Evolutionary conservation across 495 filamentous ascomycete genomes (phyloP), one percentile per base, ranked within the genome.

Genomic region (Haplographium delicatum): DNA sequence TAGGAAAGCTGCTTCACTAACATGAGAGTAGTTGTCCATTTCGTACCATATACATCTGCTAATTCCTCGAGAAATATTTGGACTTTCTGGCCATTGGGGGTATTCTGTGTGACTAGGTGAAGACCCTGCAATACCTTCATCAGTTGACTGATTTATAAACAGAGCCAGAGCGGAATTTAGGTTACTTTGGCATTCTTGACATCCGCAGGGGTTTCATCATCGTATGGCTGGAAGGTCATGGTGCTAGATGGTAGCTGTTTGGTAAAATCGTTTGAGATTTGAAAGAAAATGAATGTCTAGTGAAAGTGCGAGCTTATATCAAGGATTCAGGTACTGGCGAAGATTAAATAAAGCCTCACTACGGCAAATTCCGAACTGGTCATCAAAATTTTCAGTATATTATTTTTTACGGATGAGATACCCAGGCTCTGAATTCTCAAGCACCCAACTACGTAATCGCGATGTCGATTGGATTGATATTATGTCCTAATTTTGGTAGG

Each of bases 1-100:
- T 20, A 35, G 13, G 35, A 34, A 15, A 26, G 28, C n/a, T 13
- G 26, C 3, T 35, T 35, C 33, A 35, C 33, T 35, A 35, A 50
- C 48, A 79, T 73, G 6, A 78, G 27, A 19, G 70, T 78, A 0
- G 69, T 73, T 1, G 72, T 76, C 70, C 73, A 80, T 43, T 72
- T 54, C 6, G 67, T 72, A 20, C 72, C 76, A 53, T 81, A 81
- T 40, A 66, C 53, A 15, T 74, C 72, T 20, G 53, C 57, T 16
- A 66, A 48, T 31, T 66, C 64, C 48, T 66, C 70, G n/a, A 63
- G 30, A 6, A 66, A 30, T 20, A 51, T 51, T 25, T 51, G 45
- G 4, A 47, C 45, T 44, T 55, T 59, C 31, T 55, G 18, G 13
- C 54, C 65, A 60, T 68, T 62, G 47, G 70, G 58, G 41, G 68